Percentiles rank a stretch among this genome's conserved stretches.
Conservation (phyloP, 371 early-diverging fungal genomes). For the Mucor circinelloides region DNA sequence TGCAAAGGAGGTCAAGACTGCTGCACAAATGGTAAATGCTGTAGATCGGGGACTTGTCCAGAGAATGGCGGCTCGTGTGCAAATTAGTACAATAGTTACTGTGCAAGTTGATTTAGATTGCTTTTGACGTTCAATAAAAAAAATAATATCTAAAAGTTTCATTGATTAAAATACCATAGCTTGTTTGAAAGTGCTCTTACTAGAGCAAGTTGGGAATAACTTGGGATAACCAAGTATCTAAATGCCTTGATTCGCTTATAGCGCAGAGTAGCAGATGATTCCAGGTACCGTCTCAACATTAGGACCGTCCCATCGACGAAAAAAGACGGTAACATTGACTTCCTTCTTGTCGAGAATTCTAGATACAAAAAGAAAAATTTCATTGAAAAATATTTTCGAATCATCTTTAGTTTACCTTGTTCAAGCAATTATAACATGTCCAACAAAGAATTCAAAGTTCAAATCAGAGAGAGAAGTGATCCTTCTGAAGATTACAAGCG, state of each 20-base stretch:
- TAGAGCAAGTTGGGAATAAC: too few species aligned
- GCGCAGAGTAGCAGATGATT: too few species aligned
- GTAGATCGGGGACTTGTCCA: background rate
- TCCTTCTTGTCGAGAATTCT: background rate
- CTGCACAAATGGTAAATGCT: background rate
- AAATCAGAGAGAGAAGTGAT: constrained; percentile 18
- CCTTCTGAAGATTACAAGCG: constrained; percentile 18
- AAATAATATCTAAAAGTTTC: too few species aligned
- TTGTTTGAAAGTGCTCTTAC: too few species aligned
- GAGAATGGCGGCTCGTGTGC: background rate
- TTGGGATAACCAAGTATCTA: too few species aligned
- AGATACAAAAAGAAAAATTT: background rate
- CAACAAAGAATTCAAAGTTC: constrained; percentile 4
- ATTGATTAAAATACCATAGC: too few species aligned
- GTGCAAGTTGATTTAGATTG: too few species aligned
- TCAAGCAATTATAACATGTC: background rate
- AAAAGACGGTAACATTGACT: background rate
- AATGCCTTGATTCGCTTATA: too few species aligned
- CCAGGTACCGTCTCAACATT: too few species aligned
- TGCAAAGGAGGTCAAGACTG: background rate
- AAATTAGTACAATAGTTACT: too few species aligned
- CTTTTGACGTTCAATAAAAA: too few species aligned
- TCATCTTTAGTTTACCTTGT: background rate
- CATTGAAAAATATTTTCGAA: background rate
- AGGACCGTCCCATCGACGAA: background rate